Percentiles rank a stretch among this genome's conserved stretches.
These are phyloP conservation scores for Botryotinia narcissicola DNA, from an alignment of 2,329 filamentous ascomycete genomes.

Conservation along the genomic window DNA sequence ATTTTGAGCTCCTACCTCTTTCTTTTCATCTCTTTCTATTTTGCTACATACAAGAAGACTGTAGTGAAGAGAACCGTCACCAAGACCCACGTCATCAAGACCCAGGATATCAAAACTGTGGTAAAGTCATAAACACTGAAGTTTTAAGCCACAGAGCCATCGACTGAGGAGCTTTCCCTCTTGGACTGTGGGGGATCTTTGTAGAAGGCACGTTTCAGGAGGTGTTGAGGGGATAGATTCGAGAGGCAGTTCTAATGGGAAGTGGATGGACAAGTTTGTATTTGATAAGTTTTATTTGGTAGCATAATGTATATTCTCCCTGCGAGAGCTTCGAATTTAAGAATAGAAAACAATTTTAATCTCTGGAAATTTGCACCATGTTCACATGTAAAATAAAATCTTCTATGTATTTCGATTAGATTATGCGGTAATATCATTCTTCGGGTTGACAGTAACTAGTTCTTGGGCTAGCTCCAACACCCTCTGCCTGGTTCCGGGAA, in stretches of 20 bases:
- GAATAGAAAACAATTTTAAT: not conserved
- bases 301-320: slow-evolving; percentile 2
- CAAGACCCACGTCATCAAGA: slow-evolving; percentile 43
- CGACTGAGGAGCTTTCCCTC: slow-evolving; percentile 31
- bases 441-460: not conserved
- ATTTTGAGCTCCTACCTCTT: slow-evolving; percentile 93
- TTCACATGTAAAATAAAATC: not conserved
- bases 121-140: not conserved
- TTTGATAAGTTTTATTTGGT: not conserved
- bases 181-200: slow-evolving; percentile 34
- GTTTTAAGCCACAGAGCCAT: not conserved
- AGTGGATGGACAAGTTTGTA: not conserved
- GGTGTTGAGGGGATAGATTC: not conserved
- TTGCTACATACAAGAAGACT: slow-evolving; percentile 92
- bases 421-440: not conserved
- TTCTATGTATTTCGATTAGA: not conserved
- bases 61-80: slow-evolving; percentile 69
- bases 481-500: not conserved
- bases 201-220: not conserved
- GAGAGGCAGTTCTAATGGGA: not conserved
- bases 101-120: not conserved
- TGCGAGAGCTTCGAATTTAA: not conserved
- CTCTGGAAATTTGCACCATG: not conserved
- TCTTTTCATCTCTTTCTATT: slow-evolving; percentile 98
- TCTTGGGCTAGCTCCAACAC: not conserved